Base-by-base conservation (phyloP, 2,329 filamentous ascomycete genomes). In the Aspergillus spinulosporus region DNA sequence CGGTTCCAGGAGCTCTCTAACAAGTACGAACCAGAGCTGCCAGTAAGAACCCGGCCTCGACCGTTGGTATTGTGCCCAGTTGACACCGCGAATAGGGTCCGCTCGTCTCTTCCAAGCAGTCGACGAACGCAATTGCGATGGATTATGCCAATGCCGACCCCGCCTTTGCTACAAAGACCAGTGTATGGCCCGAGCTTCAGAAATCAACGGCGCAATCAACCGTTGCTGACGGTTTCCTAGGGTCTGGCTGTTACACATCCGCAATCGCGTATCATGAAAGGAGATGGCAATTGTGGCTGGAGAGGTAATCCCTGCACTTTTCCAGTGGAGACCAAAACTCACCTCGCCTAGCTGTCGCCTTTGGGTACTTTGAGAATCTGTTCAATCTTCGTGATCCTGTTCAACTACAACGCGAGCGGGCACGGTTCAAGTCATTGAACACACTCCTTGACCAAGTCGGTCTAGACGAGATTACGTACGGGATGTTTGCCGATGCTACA, bases 251-350 rank as follows among this genome's bases (percentile, higher is more conserved):
- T 87, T 66, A 90, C 88, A 55, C 96, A 96, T 73, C 89, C 90
- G 15, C 87, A 92, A 71, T 96, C 93, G 70, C 90, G 94, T 54
- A 88, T 88, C 8, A 86, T 96, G 72, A 87, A 89, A 74, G 93
- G 94, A 52, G 93, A 97, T 76, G 94, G 94, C 57, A 95, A 96
- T 72, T 97, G 94, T 76, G 94, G 93, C 68, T 97, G 94, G 93
- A 85, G 93, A 88, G 94, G 93, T 97, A 82, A 79, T 87, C 78
- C 62, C 62, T 52, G n/a, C 11, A 48, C 44, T 12, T 54, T 43
- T 32, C 56, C 52, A 46, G 49, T 54, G 42, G 52, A 58, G 51
- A 44, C 26, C 21, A 11, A 54, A 28, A 26, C 59, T 62, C 49
- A 54, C 40, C 5, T 48, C 55, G 42, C 53, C 14, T 72, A 97